Conservation (phyloP, 2,329 filamentous ascomycete species). For the Botrytis elliptica region DNA sequence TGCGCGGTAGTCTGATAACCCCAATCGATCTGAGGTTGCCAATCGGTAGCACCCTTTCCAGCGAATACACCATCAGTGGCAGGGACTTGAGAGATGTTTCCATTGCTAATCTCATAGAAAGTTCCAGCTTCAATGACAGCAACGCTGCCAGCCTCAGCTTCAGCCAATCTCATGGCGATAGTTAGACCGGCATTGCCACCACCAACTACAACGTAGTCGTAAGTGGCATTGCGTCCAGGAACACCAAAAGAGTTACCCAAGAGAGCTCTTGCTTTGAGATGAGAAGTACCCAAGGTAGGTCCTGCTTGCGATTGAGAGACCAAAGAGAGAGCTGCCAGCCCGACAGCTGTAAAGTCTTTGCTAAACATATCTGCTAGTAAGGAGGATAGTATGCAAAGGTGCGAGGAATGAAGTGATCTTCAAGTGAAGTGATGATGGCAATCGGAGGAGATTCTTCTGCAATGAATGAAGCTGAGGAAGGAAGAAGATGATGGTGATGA, state of each 20-base stretch:
- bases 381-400: neutral
- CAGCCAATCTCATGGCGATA: slow-evolving; percentile 16
- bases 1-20: slow-evolving; percentile 37
- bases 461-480: neutral
- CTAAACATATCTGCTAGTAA: slow-evolving; percentile 12
- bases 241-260: slow-evolving; percentile 21
- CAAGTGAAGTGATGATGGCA: neutral
- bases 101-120: slow-evolving; percentile 23
- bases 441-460: neutral
- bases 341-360: slow-evolving; percentile 14
- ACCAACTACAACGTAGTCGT: slow-evolving; percentile 24
- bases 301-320: slow-evolving; percentile 12
- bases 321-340: slow-evolving; percentile 18
- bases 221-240: slow-evolving; percentile 20
- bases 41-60: slow-evolving; percentile 20
- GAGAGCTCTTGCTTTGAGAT: slow-evolving; percentile 18
- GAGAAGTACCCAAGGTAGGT: neutral
- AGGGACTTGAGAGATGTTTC: slow-evolving; percentile 21
- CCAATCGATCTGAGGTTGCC: slow-evolving; percentile 33
- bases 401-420: neutral
- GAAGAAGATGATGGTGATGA: neutral
- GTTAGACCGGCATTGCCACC: slow-evolving; percentile 23
- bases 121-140: slow-evolving; percentile 23
- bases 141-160: slow-evolving; percentile 16
- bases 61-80: slow-evolving; percentile 8